phyloP scores from a whole-genome alignment of 306 rosid species.

The Mimosa pudica region DNA sequence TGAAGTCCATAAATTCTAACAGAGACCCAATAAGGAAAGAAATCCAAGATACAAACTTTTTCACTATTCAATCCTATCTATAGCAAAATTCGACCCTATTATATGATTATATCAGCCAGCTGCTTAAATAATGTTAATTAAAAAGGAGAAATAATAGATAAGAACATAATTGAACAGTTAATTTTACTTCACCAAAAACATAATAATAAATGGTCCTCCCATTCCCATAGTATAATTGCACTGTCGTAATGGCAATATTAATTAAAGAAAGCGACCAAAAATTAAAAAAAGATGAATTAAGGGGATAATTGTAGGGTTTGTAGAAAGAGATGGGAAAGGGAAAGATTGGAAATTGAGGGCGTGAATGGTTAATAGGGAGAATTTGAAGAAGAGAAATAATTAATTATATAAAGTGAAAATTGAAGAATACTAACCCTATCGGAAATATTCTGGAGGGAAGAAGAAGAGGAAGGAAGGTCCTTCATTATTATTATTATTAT shows the following conservation, averaged over 20 bases:
- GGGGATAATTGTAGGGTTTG: neutral
- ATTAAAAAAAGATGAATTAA: constrained; percentile 8
- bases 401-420: neutral
- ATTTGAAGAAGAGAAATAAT: neutral
- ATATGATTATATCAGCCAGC: neutral
- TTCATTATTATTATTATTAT: constrained; percentile 39
- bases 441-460: constrained; percentile 75
- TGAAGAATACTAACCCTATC: constrained; percentile 50
- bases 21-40: neutral
- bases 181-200: no score
- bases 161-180: no score
- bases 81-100: neutral
- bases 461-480: constrained; percentile 84
- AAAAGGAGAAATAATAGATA: no score
- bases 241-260: neutral
- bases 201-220: no score
- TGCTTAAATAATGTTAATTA: neutral
- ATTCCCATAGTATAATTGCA: no score
- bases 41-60: neutral
- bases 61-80: neutral
- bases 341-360: neutral
- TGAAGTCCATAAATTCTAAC: neutral
- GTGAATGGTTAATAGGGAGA: neutral
- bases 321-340: neutral
- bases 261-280: neutral